These are phyloP conservation scores for Capsicum baccatum DNA, from an alignment of 257 asterid species.

Conservation along the genomic window DNA sequence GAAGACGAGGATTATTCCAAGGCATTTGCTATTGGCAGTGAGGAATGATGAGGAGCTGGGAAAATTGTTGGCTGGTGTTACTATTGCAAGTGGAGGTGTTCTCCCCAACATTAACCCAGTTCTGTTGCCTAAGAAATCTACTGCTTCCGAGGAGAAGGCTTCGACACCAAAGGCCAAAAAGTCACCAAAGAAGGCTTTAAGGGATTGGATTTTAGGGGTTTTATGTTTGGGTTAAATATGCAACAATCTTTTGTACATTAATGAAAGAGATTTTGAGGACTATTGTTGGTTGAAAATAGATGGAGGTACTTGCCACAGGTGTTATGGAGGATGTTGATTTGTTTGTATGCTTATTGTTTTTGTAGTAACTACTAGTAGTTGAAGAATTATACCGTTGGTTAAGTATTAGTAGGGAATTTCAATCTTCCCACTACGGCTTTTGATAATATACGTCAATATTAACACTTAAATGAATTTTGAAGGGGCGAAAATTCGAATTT, in stretches of 20 bases:
- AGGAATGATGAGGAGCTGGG: slow-evolving; percentile 59
- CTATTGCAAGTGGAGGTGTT: slow-evolving; percentile 36
- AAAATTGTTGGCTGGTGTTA: slow-evolving; percentile 49
- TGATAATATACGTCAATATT: too few species aligned
- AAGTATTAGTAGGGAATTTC: too few species aligned
- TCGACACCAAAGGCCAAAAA: slow-evolving; percentile 9
- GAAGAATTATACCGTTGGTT: background rate
- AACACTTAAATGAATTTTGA: too few species aligned
- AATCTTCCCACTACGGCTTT: too few species aligned
- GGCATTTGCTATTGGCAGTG: slow-evolving; percentile 52
- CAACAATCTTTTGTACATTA: background rate
- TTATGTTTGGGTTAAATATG: background rate
- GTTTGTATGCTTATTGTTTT: background rate
- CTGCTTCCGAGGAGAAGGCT: background rate
- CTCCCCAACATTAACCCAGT: slow-evolving; percentile 36
- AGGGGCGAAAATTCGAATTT: too few species aligned
- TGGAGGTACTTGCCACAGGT: too few species aligned
- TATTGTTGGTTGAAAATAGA: background rate
- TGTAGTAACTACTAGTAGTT: background rate
- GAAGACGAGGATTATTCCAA: slow-evolving; percentile 50
- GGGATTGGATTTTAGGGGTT: background rate
- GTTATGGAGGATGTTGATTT: background rate
- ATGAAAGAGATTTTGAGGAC: too few species aligned
- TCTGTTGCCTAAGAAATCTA: slow-evolving; percentile 52
- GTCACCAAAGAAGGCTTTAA: slow-evolving; percentile 37